Base-by-base conservation (phyloP, 176 grass and related monocot species). In the Oryza punctata region DNA sequence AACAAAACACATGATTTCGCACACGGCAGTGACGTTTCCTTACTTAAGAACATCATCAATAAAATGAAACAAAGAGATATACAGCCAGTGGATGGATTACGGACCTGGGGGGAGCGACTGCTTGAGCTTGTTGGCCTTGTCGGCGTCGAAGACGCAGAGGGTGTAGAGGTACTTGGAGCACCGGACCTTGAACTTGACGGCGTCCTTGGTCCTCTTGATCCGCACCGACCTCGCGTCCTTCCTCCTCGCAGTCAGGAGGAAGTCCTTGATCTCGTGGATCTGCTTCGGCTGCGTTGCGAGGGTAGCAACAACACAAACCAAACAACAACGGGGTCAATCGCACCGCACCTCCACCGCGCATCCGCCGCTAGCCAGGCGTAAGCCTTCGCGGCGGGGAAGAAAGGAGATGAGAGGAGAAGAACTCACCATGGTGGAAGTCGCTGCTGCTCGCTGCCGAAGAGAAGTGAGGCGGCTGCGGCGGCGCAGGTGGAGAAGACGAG, bases 181-280 rank as follows among this genome's bases (percentile, higher is more conserved):
- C 28, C 90, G 81, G 10, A 95, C 93, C 93, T 95, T 95, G 81
- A 95, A 95, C 85, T 95, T 95, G 69, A 95, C 90, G 25, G 86
- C 90, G 83, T 88, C 85, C 87, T 92, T 94, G 77, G 89, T 89
- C 52, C 93, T 89, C 85, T 92, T 92, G 73, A 95, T 95, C 57
- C 89, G 83, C 74, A 95, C 93, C 26, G 87, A 95, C 38, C 87
- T 84, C 47, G 93, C 93, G 37, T 95, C 93, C 85, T 95, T 95
- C 82, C 90, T 88, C 79, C 93, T 86, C 68, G 93, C 93, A 15
- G 93, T 92, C 73, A 95, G 90, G 21, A 95, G 90, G 90, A 95
- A 95, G 77, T 90, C 93, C 93, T 95, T 95, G 78, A 95, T 95
- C 90, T 95, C 93, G 73, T 92, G 87, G 75, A 95, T 95, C 90